Conservation (phyloP, 345 rosid species). For the Anastatica hierochuntica region DNA sequence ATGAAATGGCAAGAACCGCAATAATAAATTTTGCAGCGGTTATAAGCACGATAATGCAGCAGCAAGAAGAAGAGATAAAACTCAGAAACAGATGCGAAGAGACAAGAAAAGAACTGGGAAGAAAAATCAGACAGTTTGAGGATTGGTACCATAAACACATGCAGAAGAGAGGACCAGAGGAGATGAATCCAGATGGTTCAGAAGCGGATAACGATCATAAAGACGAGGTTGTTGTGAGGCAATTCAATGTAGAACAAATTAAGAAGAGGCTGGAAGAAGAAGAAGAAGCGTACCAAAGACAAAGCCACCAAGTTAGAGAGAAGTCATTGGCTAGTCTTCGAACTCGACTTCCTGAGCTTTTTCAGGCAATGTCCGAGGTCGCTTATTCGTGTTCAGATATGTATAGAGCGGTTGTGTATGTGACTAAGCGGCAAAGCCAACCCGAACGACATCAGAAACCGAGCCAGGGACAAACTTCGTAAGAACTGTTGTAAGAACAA, state of each 20-base stretch:
- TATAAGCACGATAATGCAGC: slow-evolving; percentile 46
- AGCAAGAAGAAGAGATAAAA: slow-evolving; percentile 60
- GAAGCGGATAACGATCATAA: slow-evolving; percentile 27
- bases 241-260: slow-evolving; percentile 33
- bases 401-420: slow-evolving; percentile 19
- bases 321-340: slow-evolving; percentile 64
- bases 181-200: slow-evolving; percentile 28
- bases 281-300: slow-evolving; percentile 43
- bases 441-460: slow-evolving; percentile 22
- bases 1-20: slow-evolving; percentile 59
- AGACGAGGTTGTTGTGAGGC: slow-evolving; percentile 44
- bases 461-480: slow-evolving; percentile 10
- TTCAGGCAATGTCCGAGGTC: slow-evolving; percentile 39
- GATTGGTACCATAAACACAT: slow-evolving; percentile 54
- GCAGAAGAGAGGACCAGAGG: slow-evolving; percentile 43
- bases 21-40: slow-evolving; percentile 56
- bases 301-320: slow-evolving; percentile 67
- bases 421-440: slow-evolving; percentile 20
- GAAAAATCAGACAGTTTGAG: slow-evolving; percentile 46
- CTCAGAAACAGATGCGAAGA: slow-evolving; percentile 51
- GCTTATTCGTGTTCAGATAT: slow-evolving; percentile 44
- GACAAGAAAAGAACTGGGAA: slow-evolving; percentile 40
- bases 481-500: no score
- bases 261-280: slow-evolving; percentile 58
- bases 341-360: slow-evolving; percentile 69